Evolutionary conservation across 1,139 yeast species (phyloP), one percentile per base, ranked within the genome.

Genomic region (Saccharomyces hybrid): DNA sequence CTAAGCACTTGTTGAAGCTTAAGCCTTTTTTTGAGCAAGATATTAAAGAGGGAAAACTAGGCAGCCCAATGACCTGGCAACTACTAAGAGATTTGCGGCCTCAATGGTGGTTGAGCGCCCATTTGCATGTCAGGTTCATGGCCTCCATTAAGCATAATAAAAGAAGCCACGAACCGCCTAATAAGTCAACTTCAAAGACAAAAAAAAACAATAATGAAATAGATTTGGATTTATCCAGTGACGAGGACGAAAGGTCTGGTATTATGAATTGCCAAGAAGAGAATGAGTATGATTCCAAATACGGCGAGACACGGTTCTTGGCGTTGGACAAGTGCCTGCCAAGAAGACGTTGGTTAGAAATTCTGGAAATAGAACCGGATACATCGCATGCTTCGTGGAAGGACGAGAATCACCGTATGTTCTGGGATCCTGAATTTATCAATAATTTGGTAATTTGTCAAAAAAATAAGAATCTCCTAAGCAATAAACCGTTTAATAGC

Each of bases 261-360:
- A 47, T 47, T 28, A 47, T 42, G 8, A 14, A 55, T 5, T 54
- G 60, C 13, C 52, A 50, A 5, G 51, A 47, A 25, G 49, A 51
- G 42, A 53, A 44, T 11, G 56, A 51, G 28, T 46, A 44, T 23
- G 47, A 19, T 19, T 9, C 4, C 4, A 38, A 4, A 11, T 38
- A 38, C n/a, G 44, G 41, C 7, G 54, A 46, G 3, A 86, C 96
- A 0, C 61, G 72, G 1, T 91, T 93, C 64, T 69, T 88, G 28
- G 96, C 98, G 0, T 75, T 93, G 23, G 98, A 91, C 68, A 93
- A 93, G 66, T 88, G 95, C 62, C 71, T 86, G 1, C 88, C 88
- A 0, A 71, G 75, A 14, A 73, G 95, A 14, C 65, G 73, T 32
- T 87, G 77, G 63, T 61, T 88, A 5, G 81, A 79, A 52, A 61